These are phyloP conservation scores for Tanacetum coccineum DNA, from an alignment of 129 eudicot genomes.

Conservation along the genomic window DNA sequence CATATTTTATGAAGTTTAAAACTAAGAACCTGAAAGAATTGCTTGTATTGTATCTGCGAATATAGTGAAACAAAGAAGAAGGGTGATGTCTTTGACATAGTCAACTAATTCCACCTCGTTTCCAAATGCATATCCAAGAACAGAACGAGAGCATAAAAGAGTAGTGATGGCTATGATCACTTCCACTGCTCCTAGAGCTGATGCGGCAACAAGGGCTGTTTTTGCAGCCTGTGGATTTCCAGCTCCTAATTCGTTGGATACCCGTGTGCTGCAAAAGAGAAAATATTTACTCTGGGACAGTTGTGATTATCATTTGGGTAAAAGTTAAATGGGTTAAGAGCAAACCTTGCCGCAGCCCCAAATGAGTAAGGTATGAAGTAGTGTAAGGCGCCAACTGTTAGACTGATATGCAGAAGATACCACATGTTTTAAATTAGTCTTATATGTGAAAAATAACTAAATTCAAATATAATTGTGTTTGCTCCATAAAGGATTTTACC, in stretches of 20 bases:
- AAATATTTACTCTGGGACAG: background rate
- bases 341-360: conserved; percentile 53
- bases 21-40: conserved; percentile 30
- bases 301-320: background rate
- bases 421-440: background rate
- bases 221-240: conserved; percentile 36
- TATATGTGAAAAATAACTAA: background rate
- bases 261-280: conserved; percentile 26
- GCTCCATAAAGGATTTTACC: conserved; percentile 27
- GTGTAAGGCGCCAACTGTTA: conserved; percentile 35
- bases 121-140: conserved; percentile 34
- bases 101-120: conserved; percentile 28
- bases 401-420: conserved; percentile 25
- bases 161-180: conserved; percentile 23
- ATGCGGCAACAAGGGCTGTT: conserved; percentile 18
- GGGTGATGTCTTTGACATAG: conserved; percentile 32
- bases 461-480: background rate
- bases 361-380: conserved; percentile 43
- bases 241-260: conserved; percentile 38
- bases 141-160: conserved; percentile 27
- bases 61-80: conserved; percentile 34
- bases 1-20: background rate
- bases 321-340: background rate
- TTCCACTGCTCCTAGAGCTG: conserved; percentile 27
- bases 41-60: conserved; percentile 33